These are phyloP conservation scores for Pachyrhizus erosus DNA, from an alignment of 306 rosid genomes.

Conservation along the genomic window DNA sequence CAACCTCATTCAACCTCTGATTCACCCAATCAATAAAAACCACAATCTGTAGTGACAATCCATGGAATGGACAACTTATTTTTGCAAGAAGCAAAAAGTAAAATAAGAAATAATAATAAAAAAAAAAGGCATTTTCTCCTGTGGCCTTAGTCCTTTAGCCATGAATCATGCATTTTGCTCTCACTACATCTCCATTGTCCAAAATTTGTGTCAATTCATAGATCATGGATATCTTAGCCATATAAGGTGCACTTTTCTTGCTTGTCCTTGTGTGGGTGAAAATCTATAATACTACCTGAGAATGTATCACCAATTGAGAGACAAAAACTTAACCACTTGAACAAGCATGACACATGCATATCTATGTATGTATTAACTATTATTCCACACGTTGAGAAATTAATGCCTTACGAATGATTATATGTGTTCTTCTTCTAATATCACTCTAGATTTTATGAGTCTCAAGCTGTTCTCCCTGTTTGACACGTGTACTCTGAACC, in stretches of 20 bases:
- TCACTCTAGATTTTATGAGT: not conserved
- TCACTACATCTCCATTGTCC: not conserved
- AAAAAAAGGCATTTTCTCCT: not conserved
- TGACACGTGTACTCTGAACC: slow-evolving; percentile 41
- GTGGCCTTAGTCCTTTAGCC: not conserved
- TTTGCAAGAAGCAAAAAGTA: not conserved
- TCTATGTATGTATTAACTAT: not conserved
- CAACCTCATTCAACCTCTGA: not conserved
- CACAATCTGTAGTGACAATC: slow-evolving; percentile 7
- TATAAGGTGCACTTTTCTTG: slow-evolving; percentile 1
- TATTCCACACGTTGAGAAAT: slow-evolving; percentile 24
- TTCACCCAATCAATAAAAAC: slow-evolving; percentile 1
- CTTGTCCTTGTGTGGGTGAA: slow-evolving; percentile 30
- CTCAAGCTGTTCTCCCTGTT: slow-evolving; percentile 30
- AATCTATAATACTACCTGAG: not conserved
- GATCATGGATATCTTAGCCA: slow-evolving; percentile 15
- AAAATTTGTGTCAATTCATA: not conserved
- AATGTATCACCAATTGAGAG: not conserved
- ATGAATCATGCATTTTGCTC: not conserved
- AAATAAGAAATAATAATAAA: too few relatives aligned
- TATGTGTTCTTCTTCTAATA: slow-evolving; percentile 31
- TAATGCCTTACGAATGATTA: too few relatives aligned
- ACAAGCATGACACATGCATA: not conserved
- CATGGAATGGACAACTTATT: not conserved
- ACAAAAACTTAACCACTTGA: not conserved